A percentile compares a stretch with the other conserved stretches of the same genome.
These are phyloP conservation scores for Chaetomium sp. DNA, from an alignment of 2,329 filamentous ascomycete species.

Conservation along the genomic window DNA sequence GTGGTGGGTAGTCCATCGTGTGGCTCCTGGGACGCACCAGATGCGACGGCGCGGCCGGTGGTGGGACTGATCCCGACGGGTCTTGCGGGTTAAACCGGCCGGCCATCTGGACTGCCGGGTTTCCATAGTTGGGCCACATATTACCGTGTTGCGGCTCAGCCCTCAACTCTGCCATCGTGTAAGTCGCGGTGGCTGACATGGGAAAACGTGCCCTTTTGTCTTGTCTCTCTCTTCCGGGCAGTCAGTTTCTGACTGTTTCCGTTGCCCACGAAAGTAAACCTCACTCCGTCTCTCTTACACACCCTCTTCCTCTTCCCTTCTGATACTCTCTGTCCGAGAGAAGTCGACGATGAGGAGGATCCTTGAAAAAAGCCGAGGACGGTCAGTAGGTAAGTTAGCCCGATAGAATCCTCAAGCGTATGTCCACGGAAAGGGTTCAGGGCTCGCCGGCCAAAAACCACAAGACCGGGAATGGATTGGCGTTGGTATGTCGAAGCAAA, in stretches of 20 bases:
- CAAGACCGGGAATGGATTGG: not conserved
- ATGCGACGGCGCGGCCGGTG: conserved; percentile 39
- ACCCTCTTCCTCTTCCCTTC: no score
- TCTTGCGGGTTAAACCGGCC: conserved; percentile 47
- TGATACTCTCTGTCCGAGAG: not conserved
- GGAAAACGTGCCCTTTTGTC: conserved; percentile 35
- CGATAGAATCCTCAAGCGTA: not conserved
- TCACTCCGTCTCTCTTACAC: no score
- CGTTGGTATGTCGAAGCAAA: conserved; percentile 17
- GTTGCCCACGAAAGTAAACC: no score
- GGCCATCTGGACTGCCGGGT: conserved; percentile 44
- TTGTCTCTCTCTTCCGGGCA: conserved; percentile 24
- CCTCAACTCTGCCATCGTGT: conserved; percentile 60
- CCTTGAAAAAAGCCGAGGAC: not conserved
- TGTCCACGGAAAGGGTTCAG: not conserved
- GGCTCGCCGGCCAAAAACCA: not conserved
- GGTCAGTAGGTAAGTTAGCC: not conserved
- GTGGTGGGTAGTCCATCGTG: conserved; percentile 40
- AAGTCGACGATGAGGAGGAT: not conserved
- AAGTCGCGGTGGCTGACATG: conserved; percentile 57
- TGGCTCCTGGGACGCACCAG: conserved; percentile 44
- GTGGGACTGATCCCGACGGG: conserved; percentile 39
- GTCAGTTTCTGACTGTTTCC: conserved; percentile 4
- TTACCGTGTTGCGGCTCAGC: conserved; percentile 50
- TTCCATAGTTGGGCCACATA: conserved; percentile 53